Base-by-base conservation (phyloP, 2,329 filamentous ascomycete genomes). In the Mariannaea sp. region DNA sequence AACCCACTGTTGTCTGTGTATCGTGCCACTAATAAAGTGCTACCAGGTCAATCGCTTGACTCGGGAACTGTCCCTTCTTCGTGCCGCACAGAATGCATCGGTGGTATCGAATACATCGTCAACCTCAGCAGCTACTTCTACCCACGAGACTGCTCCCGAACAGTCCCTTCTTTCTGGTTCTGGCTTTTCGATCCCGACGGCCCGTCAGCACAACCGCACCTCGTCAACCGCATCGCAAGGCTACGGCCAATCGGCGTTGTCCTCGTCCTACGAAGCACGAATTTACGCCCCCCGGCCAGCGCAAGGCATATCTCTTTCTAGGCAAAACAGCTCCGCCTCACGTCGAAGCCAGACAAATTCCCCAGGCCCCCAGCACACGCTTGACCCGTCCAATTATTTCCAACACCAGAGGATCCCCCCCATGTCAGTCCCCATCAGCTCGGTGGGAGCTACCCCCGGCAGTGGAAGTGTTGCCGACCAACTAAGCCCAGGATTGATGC, bases 11-110 rank as follows among this genome's bases (percentile, higher is more conserved):
- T 32, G 29, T 12, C 7, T 32, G 29, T 9, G 17, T 14, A 7
- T 5, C 3, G 17, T 30, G 1, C 16, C 1, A 0, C 17, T 3
- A 17, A 10, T n/a, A 24, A 10, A 22, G 26, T 22, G 36, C 41
- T 38, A 9, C 5, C 68, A 93, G 90, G 90, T 97, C 56, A 97
- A 97, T 75, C 90, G 93, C 27, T 80, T 97, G 26, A 96, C 90
- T 1, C 88, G 93, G 52, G 93, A 97, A 70, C 84, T 97, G 29
- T 87, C 88, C 13, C 79, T 91, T 46, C 84, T 97, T n/a, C 89
- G 92, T 49, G 80, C 82, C 24, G 81, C 83, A 19, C 83, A 87
- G 53, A 87, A 87, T 65, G 83, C 84, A 6, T 87, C 84, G 0
- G 83, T 85, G 24, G 82, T 79, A 4, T 87, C 84, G 38, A 87